Evolutionary conservation across 2,329 filamentous ascomycete species (phyloP), one percentile per base, ranked within the genome.

Genomic region (Aspergillus neoniger): DNA sequence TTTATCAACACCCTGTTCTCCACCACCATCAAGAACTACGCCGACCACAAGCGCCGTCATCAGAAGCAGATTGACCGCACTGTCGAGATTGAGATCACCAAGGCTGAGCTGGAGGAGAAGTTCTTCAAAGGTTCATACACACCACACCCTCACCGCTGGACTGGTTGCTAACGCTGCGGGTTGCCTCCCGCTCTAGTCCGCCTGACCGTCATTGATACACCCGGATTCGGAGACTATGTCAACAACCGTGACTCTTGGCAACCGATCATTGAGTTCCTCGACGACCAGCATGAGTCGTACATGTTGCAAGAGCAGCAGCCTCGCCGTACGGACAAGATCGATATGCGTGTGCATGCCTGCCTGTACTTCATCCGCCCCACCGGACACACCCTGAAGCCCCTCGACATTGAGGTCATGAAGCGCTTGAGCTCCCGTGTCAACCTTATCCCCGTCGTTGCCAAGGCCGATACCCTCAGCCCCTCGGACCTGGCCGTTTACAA

Each of bases 1-100:
- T 99, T 99, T 83, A 98, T 99, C 88, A 99, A 99, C 88, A 99
- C 95, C 62, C 89, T 99, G 63, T 99, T 99, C 86, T 99, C 95
- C 65, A 99, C 96, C 69, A 99, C 95, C 73, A 99, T 99, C 87
- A 99, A 99, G 87, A 99, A 98, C 87, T 99, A 99, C 80, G 95
- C 95, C 86, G 95, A 99, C 81, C 94, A 99, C 87, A 96, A 96
- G 86, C 91, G 92, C 81, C 91, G 95, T 76, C 95, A 99, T 81
- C 91, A 95, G 82, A 99, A 99, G 88, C 95, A 99, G 85, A 88
- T 98, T 70, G 95, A 99, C 84, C 98, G 98, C 87, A 99, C 95
- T 10, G 95, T 99, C 68, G 96, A 99, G 84, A 99, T 99, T 72
- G 95, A 99, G 81, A 99, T 99, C 77, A 99, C 95, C 79, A 99